Evolutionary conservation across 306 rosid genomes (phyloP).

Genomic region (Senna siamea): DNA sequence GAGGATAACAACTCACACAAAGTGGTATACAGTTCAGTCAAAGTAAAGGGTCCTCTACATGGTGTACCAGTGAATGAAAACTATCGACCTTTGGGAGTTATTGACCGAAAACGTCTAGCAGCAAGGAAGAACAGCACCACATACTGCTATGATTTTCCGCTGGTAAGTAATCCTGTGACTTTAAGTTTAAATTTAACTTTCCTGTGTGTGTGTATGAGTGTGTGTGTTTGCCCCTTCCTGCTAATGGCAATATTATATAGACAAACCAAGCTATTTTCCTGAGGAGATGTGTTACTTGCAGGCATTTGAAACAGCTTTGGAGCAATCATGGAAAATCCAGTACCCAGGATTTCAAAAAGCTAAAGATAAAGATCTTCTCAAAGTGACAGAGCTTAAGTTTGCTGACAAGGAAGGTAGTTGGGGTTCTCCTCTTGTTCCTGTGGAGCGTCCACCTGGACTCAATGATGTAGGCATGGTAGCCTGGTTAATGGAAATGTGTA

Average conservation of each 20-base stretch:
- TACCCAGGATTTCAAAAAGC: slow-evolving; percentile 52
- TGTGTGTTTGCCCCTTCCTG: neutral
- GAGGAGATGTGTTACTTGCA: slow-evolving; percentile 50
- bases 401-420: slow-evolving; percentile 77
- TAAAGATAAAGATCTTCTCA: slow-evolving; percentile 60
- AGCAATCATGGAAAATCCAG: slow-evolving; percentile 79
- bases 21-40: slow-evolving; percentile 76
- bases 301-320: slow-evolving; percentile 94
- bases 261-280: slow-evolving; percentile 36
- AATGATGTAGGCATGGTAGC: slow-evolving; percentile 99
- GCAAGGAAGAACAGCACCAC: slow-evolving; percentile 96
- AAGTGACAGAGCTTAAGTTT: slow-evolving; percentile 81
- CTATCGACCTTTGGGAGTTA: slow-evolving; percentile 82
- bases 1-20: slow-evolving; percentile 68
- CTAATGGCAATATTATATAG: neutral
- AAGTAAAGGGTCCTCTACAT: slow-evolving; percentile 67
- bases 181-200: slow-evolving; percentile 26
- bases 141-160: slow-evolving; percentile 96
- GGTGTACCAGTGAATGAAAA: slow-evolving; percentile 75
- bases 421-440: slow-evolving; percentile 89
- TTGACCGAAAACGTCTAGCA: slow-evolving; percentile 81
- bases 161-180: slow-evolving; percentile 59
- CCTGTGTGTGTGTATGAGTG: neutral
- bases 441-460: slow-evolving; percentile 69
- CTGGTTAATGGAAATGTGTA: slow-evolving; percentile 90